These are phyloP conservation scores for Rhodomyrtus psidioides DNA, from an alignment of 441 rosid species.

Conservation along the genomic window DNA sequence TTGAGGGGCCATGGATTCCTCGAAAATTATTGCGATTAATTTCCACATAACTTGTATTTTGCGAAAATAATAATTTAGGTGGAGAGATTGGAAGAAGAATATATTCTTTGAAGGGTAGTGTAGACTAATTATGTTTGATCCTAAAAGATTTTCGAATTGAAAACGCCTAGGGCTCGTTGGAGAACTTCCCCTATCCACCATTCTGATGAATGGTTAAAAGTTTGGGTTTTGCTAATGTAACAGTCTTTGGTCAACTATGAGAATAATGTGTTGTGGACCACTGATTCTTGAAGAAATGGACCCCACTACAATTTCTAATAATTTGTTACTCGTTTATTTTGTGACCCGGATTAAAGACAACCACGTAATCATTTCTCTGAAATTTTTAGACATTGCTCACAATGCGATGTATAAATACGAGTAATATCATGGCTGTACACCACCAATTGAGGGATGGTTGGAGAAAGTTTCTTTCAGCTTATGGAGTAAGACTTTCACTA, in stretches of 20 bases:
- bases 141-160: not conserved
- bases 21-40: not conserved
- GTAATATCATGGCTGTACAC: too few species aligned
- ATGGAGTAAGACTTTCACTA: not conserved
- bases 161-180: accelerated
- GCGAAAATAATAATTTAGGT: not conserved
- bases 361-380: too few species aligned
- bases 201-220: not conserved
- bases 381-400: too few species aligned
- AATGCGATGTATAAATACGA: too few species aligned
- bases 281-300: too few species aligned
- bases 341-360: too few species aligned
- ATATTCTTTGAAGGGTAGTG: not conserved
- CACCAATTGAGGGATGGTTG: not conserved
- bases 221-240: not conserved
- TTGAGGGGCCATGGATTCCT: not conserved
- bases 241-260: too few species aligned
- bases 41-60: not conserved
- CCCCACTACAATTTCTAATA: too few species aligned
- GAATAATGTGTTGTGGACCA: too few species aligned
- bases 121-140: not conserved
- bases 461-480: not conserved
- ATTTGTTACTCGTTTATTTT: too few species aligned
- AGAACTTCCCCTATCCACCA: not conserved
- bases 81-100: not conserved